Evolutionary conservation across 2,329 filamentous ascomycete species (phyloP), one percentile per base, ranked within the genome.

Genomic region (Colletotrichum sp.): DNA sequence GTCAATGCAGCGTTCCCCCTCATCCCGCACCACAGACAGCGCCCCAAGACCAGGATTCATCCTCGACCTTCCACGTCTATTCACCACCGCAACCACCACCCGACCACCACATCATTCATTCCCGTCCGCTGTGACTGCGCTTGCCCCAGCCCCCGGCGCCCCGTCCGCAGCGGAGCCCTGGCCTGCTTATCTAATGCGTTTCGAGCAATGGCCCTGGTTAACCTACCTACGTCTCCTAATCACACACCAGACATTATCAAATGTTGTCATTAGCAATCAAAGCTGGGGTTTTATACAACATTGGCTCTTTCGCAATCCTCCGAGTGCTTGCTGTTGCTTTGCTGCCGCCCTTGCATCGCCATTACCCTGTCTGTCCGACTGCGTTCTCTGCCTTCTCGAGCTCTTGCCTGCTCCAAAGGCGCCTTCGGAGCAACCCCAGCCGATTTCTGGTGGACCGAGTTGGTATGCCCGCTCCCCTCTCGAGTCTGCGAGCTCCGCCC

Each of bases 191-290:
- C 69, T 80, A 81, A 81, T 75, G 22, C 44, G 60, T 63, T 68
- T 68, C 71, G 63, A 72, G 71, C 59, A 63, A 30, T 65, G 76
- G 80, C 80, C 79, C 80, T 79, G 71, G 77, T 76, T 73, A 48
- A 76, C 72, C 71, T 77, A 79, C 78, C 71, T 77, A 79, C 78
- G 79, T 79, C 80, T 82, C 80, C 80, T 81, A 81, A 80, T 77
- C 82, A 80, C 81, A 80, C 75, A 80, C 77, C 64, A 75, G 77
- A 74, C 78, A 77, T 77, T 79, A 79, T 79, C 79, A 80, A 80
- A 80, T 79, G 79, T 75, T 80, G 81, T 79, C 81, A 83, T 82
- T 79, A 79, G 80, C 81, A 83, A 80, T 79, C 79, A 80, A 77
- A 77, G 67, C 66, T 71, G 66, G 34, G 75, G 36, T 60, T 76